Evolutionary conservation across 352 stramenopile genomes (phyloP).

Genomic region (Phytophthora rubi): DNA sequence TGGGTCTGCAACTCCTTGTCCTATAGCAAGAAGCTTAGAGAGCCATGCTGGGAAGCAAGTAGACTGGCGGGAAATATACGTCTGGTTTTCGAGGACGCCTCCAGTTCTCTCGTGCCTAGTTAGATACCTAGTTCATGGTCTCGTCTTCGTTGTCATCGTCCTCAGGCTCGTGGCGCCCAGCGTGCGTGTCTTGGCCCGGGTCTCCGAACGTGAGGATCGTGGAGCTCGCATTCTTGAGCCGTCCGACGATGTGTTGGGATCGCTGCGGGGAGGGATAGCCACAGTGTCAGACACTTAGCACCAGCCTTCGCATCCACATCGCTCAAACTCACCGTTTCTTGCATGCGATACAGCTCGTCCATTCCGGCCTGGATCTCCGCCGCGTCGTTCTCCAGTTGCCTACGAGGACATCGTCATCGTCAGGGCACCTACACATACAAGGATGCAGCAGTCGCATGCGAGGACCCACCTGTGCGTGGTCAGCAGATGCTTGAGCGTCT

Average conservation of each 20-base stretch:
- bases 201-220: conserved; percentile 65
- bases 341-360: conserved; percentile 57
- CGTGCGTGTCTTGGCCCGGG: conserved; percentile 22
- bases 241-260: conserved; percentile 42
- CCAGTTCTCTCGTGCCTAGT: conserved; percentile 7
- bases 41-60: conserved; percentile 30
- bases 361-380: conserved; percentile 66
- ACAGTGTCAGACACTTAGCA: not conserved
- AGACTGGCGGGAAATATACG: conserved; percentile 39
- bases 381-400: conserved; percentile 60
- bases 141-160: conserved; percentile 26
- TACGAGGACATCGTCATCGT: conserved; percentile 19
- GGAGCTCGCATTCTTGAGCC: conserved; percentile 60
- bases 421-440: not conserved
- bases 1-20: conserved; percentile 27
- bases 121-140: conserved; percentile 24
- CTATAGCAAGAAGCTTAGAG: conserved; percentile 31
- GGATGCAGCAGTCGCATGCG: conserved; percentile 36
- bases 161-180: conserved; percentile 19
- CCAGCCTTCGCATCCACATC: not conserved
- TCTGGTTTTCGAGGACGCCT: conserved; percentile 24
- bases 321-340: conserved; percentile 50
- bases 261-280: conserved; percentile 29
- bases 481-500: conserved; percentile 43
- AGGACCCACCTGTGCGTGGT: conserved; percentile 37